Base-by-base conservation (phyloP, 106 monocot genomes). In the Posidonia australis region DNA sequence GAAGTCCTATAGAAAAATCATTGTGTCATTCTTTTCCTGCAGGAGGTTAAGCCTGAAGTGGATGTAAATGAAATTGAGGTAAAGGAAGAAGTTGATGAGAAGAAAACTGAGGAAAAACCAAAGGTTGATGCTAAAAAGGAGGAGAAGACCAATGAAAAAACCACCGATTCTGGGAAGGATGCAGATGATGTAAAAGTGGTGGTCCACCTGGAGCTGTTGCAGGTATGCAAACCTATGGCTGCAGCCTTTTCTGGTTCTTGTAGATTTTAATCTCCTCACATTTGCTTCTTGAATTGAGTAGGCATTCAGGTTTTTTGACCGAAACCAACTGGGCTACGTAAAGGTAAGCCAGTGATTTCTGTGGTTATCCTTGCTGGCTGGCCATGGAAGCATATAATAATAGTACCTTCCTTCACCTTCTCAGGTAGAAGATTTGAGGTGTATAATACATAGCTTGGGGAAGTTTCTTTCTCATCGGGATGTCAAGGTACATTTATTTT, bases 271-370 rank as follows among this genome's bases (percentile, higher is more conserved):
- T 32, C n/a, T 13, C 29, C 44, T 29, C 17, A 11, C 47, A 5
- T 65, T 49, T 47, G n/a, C 7, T 57, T 20, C 27, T 61, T 32
- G 16, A 36, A 41, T 28, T 28, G 19, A 60, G 48, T 62, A 96
- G 94, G 94, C 94, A 58, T 96, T 96, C 70, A 79, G 79, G 55
- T 96, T 73, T 68, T 96, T 96, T 44, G 90, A 96, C 42, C 74
- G 68, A 60, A 96, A 90, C 41, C 78, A 73, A 49, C 84, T 75
- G 24, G 87, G 85, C 21, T 91, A 83, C 58, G 74, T 98, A 41
- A 98, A 80, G 84, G 94, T 90, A 80, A 36, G 14, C 14, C 1
- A 0, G 13, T 48, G 16, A 18, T 54, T 14, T 28, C 18, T 36
- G 29, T 36, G 12, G 19, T 60, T 18, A 60, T 30, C 29, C 1